phyloP scores from a whole-genome alignment of 176 grass and related monocot genomes.

The Oryza brachyantha region DNA sequence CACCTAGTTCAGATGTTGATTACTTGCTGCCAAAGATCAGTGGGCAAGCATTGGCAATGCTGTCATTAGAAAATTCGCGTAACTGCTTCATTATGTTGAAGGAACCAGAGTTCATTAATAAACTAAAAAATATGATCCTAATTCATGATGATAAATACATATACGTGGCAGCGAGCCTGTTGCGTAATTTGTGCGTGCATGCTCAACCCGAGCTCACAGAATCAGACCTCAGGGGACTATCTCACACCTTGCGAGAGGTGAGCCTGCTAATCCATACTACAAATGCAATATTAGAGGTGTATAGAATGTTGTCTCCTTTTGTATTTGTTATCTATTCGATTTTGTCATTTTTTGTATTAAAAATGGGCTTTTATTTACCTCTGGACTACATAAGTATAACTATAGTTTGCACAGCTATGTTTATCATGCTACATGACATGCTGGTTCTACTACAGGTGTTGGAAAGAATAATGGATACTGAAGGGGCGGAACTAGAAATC shows the following conservation, averaged over 20 bases:
- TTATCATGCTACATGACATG: background rate
- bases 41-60: conserved; percentile 1
- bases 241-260: background rate
- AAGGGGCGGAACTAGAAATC: conserved; percentile 10
- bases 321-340: background rate
- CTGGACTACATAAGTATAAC: background rate
- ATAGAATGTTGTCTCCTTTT: background rate
- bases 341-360: background rate
- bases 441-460: conserved; percentile 9
- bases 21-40: background rate
- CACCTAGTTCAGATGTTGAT: background rate
- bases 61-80: background rate
- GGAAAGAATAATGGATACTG: background rate
- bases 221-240: background rate
- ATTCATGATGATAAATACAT: background rate
- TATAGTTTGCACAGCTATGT: background rate
- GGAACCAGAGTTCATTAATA: background rate
- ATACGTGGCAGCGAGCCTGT: background rate
- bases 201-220: background rate
- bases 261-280: background rate
- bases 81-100: conserved; percentile 4
- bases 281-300: background rate
- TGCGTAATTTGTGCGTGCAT: background rate
- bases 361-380: background rate
- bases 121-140: background rate